These are phyloP conservation scores for Rutstroemia sp. DNA, from an alignment of 2,329 filamentous ascomycete species.

Conservation along the genomic window DNA sequence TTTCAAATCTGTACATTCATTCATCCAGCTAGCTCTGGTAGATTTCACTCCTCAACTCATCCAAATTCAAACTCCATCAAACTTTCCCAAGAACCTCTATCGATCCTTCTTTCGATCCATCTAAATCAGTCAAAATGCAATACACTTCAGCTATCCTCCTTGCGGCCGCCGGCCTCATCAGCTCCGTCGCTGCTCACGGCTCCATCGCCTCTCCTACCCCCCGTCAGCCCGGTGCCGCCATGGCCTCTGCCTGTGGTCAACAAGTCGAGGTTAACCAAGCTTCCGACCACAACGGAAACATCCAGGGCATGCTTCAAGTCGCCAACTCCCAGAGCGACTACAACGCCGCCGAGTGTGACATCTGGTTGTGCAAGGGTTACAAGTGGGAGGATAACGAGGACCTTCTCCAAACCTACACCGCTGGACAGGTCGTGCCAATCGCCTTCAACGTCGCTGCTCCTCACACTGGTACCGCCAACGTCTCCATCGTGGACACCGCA, in stretches of 20 bases:
- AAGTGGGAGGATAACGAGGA: slow-evolving; percentile 37
- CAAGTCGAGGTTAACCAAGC: slow-evolving; percentile 32
- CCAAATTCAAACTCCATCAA: neutral
- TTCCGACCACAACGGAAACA: slow-evolving; percentile 27
- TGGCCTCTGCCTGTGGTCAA: slow-evolving; percentile 35
- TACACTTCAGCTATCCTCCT: slow-evolving; percentile 20
- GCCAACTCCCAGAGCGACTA: slow-evolving; percentile 25
- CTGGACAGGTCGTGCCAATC: slow-evolving; percentile 38
- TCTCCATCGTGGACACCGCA: slow-evolving; percentile 44
- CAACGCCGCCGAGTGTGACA: slow-evolving; percentile 29
- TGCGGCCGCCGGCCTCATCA: slow-evolving; percentile 25
- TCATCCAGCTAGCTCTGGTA: slow-evolving; percentile 11
- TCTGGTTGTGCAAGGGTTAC: slow-evolving; percentile 43
- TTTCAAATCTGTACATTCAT: slow-evolving; percentile 1
- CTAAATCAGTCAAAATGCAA: slow-evolving; percentile 16
- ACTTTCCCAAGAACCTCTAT: neutral
- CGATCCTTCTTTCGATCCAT: neutral
- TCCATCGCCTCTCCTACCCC: slow-evolving; percentile 37
- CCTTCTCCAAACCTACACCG: slow-evolving; percentile 36
- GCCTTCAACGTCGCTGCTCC: slow-evolving; percentile 37
- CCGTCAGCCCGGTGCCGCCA: slow-evolving; percentile 37
- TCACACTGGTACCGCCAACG: slow-evolving; percentile 48
- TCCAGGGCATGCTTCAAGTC: slow-evolving; percentile 31
- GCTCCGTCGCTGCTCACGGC: slow-evolving; percentile 41
- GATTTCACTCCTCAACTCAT: neutral